These are phyloP conservation scores for Astrocystis sublimbata DNA, from an alignment of 495 filamentous ascomycete genomes.

Conservation along the genomic window DNA sequence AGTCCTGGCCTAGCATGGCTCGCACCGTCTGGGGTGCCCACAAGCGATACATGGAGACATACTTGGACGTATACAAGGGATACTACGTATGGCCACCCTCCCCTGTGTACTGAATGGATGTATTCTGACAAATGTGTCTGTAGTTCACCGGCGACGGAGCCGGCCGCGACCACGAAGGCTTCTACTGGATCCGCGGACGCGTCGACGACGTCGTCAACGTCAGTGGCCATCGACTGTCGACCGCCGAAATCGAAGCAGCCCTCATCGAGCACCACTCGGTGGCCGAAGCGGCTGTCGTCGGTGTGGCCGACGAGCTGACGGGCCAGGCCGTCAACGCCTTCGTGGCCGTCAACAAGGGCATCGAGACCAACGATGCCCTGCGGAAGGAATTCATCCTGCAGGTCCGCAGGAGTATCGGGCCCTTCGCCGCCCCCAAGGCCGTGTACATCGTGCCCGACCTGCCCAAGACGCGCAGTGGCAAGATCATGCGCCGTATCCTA, in stretches of 20 bases:
- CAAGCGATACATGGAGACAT: conserved; percentile 98
- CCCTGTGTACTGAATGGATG: conserved; percentile 1
- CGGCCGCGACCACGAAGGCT: conserved; percentile 95
- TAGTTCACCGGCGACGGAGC: conserved; percentile 98
- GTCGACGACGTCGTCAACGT: conserved; percentile 99
- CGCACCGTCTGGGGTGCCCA: conserved; percentile 98
- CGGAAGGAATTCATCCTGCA: conserved; percentile 92
- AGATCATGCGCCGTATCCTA: conserved; percentile 98
- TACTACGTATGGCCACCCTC: conserved; percentile 76
- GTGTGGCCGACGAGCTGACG: conserved; percentile 87
- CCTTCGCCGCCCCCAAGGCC: conserved; percentile 94
- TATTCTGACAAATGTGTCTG: conserved; percentile 33
- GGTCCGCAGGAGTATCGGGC: conserved; percentile 94
- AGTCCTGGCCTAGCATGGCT: conserved; percentile 98
- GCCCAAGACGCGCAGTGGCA: conserved; percentile 93
- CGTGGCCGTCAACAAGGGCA: conserved; percentile 86
- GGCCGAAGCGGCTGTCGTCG: conserved; percentile 94
- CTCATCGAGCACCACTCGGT: conserved; percentile 87
- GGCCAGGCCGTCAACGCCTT: conserved; percentile 98
- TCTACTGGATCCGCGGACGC: conserved; percentile 99
- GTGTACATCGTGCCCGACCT: conserved; percentile 88
- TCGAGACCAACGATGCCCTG: conserved; percentile 74
- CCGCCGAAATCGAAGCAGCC: conserved; percentile 96
- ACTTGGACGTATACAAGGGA: conserved; percentile 96
- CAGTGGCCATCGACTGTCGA: conserved; percentile 91